Evolutionary conservation across 495 filamentous ascomycete species (phyloP), one percentile per base, ranked within the genome.

Genomic region (Aspergillus egyptiacus): DNA sequence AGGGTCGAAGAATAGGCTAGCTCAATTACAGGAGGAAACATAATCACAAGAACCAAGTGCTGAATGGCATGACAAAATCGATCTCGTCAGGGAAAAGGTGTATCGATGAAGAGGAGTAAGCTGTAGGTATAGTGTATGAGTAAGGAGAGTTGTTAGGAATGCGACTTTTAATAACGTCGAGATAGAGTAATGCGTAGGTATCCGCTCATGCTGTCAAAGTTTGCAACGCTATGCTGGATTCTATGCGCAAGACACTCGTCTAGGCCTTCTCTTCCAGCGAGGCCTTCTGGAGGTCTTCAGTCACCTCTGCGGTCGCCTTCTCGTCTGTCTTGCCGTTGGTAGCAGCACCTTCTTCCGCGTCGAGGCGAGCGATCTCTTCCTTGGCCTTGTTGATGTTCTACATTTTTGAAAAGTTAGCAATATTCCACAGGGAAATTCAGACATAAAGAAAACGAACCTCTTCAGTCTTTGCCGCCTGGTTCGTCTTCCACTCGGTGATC

Each of bases 381-480:
- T 84, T 68, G 41, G 81, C 82, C 57, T 81, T 82, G 50, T 79
- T 77, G 62, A 89, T 83, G 65, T 89, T 89, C 85, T 88, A 59
- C 51, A 50, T n/a, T n/a, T n/a, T n/a, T n/a, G n/a, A 3, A 31
- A n/a, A 44, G 34, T 68, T 52, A 58, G 51, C 45, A 42, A 49
- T 36, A 13, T 31, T 31, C 9, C 24, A 10, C 19, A 23, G 28
- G 13, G n/a, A n/a, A n/a, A 17, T 7, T 13, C 5, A 18, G 1
- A 42, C 15, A 9, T 8, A 18, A 43, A 30, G 10, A 22, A 19
- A 61, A 58, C 74, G 80, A 68, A 96, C 93, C 78, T 89, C 85
- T 52, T 86, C 81, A n/a, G 93, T 99, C 74, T 96, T 88, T 47
- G 78, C 74, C 28, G 87, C 80, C 72, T 96, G 91, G 68, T 94